These are phyloP conservation scores for Spinacia oleracea DNA, from an alignment of 179 eudicot genomes.

Conservation along the genomic window DNA sequence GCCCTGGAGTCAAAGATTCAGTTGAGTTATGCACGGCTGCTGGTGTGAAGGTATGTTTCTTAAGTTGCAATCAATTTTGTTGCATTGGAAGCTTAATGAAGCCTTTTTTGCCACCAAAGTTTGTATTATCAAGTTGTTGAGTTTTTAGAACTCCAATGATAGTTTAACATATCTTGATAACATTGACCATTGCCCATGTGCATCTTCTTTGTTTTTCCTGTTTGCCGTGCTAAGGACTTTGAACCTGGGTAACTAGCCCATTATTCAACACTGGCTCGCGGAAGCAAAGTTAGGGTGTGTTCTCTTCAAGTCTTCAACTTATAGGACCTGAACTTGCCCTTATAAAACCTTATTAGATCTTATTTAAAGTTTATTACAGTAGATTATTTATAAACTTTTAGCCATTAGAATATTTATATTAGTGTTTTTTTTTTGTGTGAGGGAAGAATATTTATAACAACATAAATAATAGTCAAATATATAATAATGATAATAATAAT, in stretches of 20 bases:
- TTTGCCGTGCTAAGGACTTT: not conserved
- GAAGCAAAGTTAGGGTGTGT: not conserved
- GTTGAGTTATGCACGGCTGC: conserved; percentile 72
- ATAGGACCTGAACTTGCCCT: too few species aligned
- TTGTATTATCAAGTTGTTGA: not conserved
- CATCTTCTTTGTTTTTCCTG: not conserved
- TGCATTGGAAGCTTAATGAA: not conserved
- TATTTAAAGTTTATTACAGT: too few species aligned
- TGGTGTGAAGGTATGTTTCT: conserved; percentile 77
- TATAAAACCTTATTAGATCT: too few species aligned
- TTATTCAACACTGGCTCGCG: too few species aligned
- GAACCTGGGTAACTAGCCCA: not conserved
- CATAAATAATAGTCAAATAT: too few species aligned
- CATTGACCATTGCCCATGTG: not conserved
- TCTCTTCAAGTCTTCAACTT: too few species aligned
- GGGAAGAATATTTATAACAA: too few species aligned
- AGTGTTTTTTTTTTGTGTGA: too few species aligned
- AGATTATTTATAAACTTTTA: too few species aligned
- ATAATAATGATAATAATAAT: too few species aligned
- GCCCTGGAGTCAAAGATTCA: conserved; percentile 82
- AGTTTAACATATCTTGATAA: not conserved
- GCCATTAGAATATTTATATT: too few species aligned
- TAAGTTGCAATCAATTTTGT: not conserved
- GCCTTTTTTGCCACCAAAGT: too few species aligned
- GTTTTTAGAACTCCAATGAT: not conserved